Conservation (phyloP, 2,329 filamentous ascomycete genomes). For the Verticillium albo-atrum region DNA sequence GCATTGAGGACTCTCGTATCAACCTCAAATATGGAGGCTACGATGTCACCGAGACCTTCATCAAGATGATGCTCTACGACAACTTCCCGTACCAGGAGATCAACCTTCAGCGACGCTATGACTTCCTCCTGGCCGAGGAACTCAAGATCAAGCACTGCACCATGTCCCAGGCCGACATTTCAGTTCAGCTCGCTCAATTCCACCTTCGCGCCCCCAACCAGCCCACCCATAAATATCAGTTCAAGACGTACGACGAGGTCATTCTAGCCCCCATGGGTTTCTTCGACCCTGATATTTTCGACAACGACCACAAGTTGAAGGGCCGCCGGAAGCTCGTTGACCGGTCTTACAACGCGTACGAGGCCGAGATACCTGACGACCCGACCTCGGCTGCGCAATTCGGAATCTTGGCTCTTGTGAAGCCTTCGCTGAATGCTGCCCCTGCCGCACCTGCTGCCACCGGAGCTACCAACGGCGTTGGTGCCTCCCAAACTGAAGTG, state of each 20-base stretch:
- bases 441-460: constrained; percentile 24
- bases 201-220: constrained; percentile 84
- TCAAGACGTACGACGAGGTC: constrained; percentile 96
- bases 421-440: constrained; percentile 50
- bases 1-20: constrained; percentile 88
- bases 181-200: constrained; percentile 83
- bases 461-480: constrained; percentile 8
- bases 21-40: constrained; percentile 92
- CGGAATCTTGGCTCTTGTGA: constrained; percentile 55
- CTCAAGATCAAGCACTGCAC: constrained; percentile 91
- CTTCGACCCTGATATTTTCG: constrained; percentile 84
- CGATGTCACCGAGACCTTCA: constrained; percentile 90
- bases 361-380: constrained; percentile 81
- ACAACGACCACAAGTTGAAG: constrained; percentile 72
- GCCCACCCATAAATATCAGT: constrained; percentile 86
- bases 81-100: constrained; percentile 95
- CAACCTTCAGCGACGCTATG: constrained; percentile 83
- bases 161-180: constrained; percentile 84
- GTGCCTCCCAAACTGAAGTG: constrained; percentile 41
- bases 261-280: constrained; percentile 94
- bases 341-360: constrained; percentile 90
- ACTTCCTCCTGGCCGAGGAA: constrained; percentile 91
- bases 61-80: constrained; percentile 97
- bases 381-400: constrained; percentile 81
- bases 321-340: constrained; percentile 78